Percentiles rank a stretch among this genome's conserved stretches.
These are phyloP conservation scores for Sanghuangporus weigelae DNA, from an alignment of 1,284 basidiomycete species.

Conservation along the genomic window DNA sequence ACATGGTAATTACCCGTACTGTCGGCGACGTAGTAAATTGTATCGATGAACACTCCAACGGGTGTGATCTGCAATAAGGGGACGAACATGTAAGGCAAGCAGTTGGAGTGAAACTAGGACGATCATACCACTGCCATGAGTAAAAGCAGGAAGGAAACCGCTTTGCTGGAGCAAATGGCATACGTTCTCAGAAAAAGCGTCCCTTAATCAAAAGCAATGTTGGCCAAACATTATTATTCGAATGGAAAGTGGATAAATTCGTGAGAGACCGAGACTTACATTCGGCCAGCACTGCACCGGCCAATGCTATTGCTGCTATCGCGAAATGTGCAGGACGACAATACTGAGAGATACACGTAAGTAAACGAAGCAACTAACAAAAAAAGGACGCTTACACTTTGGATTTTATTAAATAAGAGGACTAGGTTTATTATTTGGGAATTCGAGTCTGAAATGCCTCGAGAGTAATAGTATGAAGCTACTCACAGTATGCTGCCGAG, in stretches of 20 bases:
- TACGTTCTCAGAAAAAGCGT: slow-evolving; percentile 5
- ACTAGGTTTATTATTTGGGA: neutral
- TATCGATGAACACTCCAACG: neutral
- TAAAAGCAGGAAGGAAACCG: neutral
- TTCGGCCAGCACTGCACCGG: neutral
- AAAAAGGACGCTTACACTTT: neutral
- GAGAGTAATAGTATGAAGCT: neutral
- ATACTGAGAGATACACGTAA: neutral
- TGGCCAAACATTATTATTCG: neutral
- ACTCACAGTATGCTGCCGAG: slow-evolving; percentile 2
- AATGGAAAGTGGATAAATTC: neutral
- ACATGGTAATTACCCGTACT: neutral
- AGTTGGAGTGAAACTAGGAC: neutral
- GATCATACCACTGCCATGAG: neutral
- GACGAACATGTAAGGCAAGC: neutral
- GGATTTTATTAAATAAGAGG: neutral
- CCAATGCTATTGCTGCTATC: neutral
- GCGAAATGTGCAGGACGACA: slow-evolving; percentile 3
- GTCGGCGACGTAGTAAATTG: neutral
- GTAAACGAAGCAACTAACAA: neutral
- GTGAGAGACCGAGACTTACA: neutral
- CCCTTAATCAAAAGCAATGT: neutral
- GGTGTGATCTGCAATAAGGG: neutral
- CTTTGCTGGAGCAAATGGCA: neutral
- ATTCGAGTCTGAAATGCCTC: neutral